Evolutionary conservation across 164 flowering plant genomes (phyloP).

Genomic region (Dillenia turbinata): DNA sequence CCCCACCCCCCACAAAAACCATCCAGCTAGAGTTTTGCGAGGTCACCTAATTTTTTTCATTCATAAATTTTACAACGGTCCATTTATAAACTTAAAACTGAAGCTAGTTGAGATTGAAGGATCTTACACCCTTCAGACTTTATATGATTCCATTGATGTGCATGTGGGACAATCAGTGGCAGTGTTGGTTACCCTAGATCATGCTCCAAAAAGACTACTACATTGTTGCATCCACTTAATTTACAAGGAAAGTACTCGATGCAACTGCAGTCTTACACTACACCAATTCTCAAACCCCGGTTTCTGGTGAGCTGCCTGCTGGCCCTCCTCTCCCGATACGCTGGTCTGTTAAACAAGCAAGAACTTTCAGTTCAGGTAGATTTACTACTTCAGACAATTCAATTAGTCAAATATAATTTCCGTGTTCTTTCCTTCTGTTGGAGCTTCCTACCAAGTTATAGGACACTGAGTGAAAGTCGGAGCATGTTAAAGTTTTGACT

Average conservation of each 20-base stretch:
- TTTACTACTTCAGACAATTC: neutral
- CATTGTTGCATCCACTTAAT: constrained; percentile 52
- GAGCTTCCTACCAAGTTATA: too few relatives aligned
- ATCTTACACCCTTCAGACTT: constrained; percentile 40
- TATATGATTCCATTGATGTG: constrained; percentile 43
- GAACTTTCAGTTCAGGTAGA: constrained; percentile 48
- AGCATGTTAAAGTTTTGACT: too few relatives aligned
- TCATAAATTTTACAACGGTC: too few relatives aligned
- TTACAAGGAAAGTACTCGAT: constrained; percentile 24
- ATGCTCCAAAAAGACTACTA: constrained; percentile 35
- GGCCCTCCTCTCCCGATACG: constrained; percentile 29
- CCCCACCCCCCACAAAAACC: too few relatives aligned
- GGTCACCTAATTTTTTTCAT: too few relatives aligned
- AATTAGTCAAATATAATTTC: neutral
- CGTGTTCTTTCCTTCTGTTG: too few relatives aligned
- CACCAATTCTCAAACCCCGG: constrained; percentile 22
- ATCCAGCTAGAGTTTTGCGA: too few relatives aligned
- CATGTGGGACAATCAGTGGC: constrained; percentile 47
- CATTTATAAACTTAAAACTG: constrained; percentile 24
- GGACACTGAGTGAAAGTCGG: too few relatives aligned
- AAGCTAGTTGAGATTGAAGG: constrained; percentile 52
- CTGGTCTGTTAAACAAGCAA: constrained; percentile 50
- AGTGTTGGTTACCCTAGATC: constrained; percentile 39
- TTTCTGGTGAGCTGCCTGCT: constrained; percentile 29
- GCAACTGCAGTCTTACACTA: constrained; percentile 37